Conservation (phyloP, 805 yeast genomes). For the Candida anglica region DNA sequence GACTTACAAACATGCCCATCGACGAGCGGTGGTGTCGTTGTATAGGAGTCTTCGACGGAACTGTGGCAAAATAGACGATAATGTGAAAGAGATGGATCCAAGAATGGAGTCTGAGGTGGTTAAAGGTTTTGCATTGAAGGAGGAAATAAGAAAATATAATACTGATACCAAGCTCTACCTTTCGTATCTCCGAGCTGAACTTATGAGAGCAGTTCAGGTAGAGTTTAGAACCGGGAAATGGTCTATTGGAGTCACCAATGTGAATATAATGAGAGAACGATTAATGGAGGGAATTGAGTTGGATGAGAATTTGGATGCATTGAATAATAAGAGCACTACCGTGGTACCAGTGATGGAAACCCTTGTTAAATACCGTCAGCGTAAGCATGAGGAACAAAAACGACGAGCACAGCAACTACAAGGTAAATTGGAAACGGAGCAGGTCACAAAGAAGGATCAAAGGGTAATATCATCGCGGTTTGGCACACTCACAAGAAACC, state of each 20-base stretch:
- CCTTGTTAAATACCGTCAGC: slow-evolving; percentile 9
- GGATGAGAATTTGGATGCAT: slow-evolving; percentile 6
- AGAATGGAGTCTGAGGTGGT: too few relatives aligned
- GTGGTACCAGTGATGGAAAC: too few relatives aligned
- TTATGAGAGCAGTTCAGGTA: slow-evolving; percentile 11
- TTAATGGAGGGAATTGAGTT: slow-evolving; percentile 11
- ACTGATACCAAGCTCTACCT: slow-evolving; percentile 9
- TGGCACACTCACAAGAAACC: too few relatives aligned
- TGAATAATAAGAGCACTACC: slow-evolving; percentile 4
- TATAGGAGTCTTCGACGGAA: slow-evolving; percentile 7
- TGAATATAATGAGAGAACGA: slow-evolving; percentile 5
- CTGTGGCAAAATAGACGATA: slow-evolving; percentile 1
- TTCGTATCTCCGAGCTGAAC: slow-evolving; percentile 13
- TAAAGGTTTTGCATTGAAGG: background rate
- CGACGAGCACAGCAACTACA: slow-evolving; percentile 15
- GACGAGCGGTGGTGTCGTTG: slow-evolving; percentile 5
- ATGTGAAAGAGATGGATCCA: too few relatives aligned
- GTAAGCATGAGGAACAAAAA: slow-evolving; percentile 8
- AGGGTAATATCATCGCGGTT: too few relatives aligned
- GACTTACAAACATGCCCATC: too few relatives aligned
- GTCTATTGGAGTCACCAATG: too few relatives aligned
- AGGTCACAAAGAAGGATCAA: too few relatives aligned
- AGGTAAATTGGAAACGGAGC: too few relatives aligned
- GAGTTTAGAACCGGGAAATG: too few relatives aligned
- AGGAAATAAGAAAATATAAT: slow-evolving; percentile 2